A percentile compares a stretch with the other conserved stretches of the same genome.
phyloP scores from a whole-genome alignment of 805 yeast genomes.

The Blastobotrys attinorum region DNA sequence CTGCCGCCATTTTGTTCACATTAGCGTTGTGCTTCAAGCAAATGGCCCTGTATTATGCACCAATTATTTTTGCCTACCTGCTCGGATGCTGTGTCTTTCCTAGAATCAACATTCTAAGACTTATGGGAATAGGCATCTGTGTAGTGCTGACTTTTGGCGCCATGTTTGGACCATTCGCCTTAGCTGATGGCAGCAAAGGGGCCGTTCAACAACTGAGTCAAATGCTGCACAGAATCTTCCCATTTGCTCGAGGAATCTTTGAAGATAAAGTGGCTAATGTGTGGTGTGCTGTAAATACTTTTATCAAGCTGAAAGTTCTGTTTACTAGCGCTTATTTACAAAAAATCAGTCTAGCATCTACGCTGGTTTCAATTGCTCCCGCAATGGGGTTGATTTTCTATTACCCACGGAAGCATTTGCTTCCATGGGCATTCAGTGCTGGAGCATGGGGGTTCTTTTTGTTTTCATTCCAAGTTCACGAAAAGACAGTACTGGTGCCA shows the following conservation, averaged over 20 bases:
- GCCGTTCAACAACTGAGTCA: slow-evolving; percentile 45
- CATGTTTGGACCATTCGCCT: slow-evolving; percentile 53
- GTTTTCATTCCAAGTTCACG: slow-evolving; percentile 94
- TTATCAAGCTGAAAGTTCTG: slow-evolving; percentile 57
- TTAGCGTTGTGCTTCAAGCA: slow-evolving; percentile 80
- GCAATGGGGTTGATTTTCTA: slow-evolving; percentile 43
- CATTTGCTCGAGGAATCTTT: slow-evolving; percentile 87
- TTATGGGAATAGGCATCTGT: slow-evolving; percentile 54
- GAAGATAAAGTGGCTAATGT: slow-evolving; percentile 97
- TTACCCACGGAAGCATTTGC: slow-evolving; percentile 42
- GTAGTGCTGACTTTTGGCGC: slow-evolving; percentile 48
- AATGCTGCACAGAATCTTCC: slow-evolving; percentile 65
- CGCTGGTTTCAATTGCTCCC: slow-evolving; percentile 44
- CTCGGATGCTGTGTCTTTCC: slow-evolving; percentile 45
- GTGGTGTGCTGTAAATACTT: slow-evolving; percentile 88
- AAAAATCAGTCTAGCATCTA: slow-evolving; percentile 34
- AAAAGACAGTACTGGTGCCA: slow-evolving; percentile 84
- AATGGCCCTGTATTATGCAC: slow-evolving; percentile 91
- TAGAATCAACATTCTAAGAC: slow-evolving; percentile 46
- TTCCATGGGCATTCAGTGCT: slow-evolving; percentile 70
- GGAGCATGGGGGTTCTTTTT: slow-evolving; percentile 83
- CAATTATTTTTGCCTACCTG: slow-evolving; percentile 75
- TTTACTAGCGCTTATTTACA: slow-evolving; percentile 56
- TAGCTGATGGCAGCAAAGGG: too few relatives aligned
- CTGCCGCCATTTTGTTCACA: slow-evolving; percentile 73